Evolutionary conservation across 2,329 filamentous ascomycete species (phyloP), one percentile per base, ranked within the genome.

Genomic region (Epicoccum nigrum): DNA sequence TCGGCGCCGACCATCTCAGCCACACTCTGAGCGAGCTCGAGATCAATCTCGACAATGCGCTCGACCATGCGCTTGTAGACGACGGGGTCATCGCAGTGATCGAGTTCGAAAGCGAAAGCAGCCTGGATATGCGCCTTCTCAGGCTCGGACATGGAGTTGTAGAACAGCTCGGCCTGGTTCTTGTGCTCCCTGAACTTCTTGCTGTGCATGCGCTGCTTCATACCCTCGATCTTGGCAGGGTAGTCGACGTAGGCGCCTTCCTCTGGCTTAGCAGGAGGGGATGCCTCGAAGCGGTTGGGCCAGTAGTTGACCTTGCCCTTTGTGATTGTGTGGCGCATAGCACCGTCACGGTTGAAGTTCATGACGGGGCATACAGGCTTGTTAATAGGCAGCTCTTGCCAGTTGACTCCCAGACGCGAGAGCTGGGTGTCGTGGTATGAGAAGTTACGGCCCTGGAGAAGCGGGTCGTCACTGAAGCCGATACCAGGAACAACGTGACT

Each of bases 141-240:
- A 3, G 84, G 76, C 0, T 80, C 74, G 0, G 84, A 83, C 59
- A 93, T 73, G 13, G 87, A 92, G 77, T 93, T 93, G 77, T 86
- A 93, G 77, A 94, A 94, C 1, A 93, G 77, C 67, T 92, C 88
- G 0, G 90, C 89, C 70, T 94, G 90, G 41, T 82, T 86, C 73
- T 83, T 84, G 68, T 93, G 88, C 55, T 94, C 89, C 57, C 80
- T 82, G 79, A 93, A 93, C 75, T 93, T 93, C 60, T 80, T 80
- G 57, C 85, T 88, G 51, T 83, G 79, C 5, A 86, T 77, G 9
- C 90, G 84, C 15, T 81, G 76, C 76, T 94, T 93, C 68, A 89
- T 85, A 3, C 89, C 89, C 4, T 77, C 77, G 1, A 89, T 74
- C 70, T 86, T 87, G 53, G 84, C 76, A 0, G 85, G 82, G 60